Evolutionary conservation across 176 grass and related monocot species (phyloP), one percentile per base, ranked within the genome.

Genomic region (Ensete ventricosum): DNA sequence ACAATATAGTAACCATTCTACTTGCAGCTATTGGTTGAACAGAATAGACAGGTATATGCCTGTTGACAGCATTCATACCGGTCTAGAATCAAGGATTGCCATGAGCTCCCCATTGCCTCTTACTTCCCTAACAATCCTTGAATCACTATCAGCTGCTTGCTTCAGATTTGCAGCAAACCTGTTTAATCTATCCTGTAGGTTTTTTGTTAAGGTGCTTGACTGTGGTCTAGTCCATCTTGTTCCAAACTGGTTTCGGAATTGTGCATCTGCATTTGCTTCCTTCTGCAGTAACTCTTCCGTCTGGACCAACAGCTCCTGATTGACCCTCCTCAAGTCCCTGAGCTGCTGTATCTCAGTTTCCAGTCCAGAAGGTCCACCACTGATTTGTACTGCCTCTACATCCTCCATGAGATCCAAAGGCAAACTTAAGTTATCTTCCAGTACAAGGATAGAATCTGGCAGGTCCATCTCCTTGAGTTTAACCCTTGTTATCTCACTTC

Each of bases 261-360:
- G 59, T 62, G 77, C 54, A 76, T 84, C 82, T 49, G 73, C 59
- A 60, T 11, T 75, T 65, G 72, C 82, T 80, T 84, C 82, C 52
- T 84, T 80, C 26, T 51, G 50, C 50, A 84, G 74, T 55, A 84
- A 72, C 60, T 84, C 82, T 73, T 80, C 82, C 4, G 55, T 75
- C 74, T 84, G 82, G 29, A 26, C 77, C 69, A 75, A 25, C 54
- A 84, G 60, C 64, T 84, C 76, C 72, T 75, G 69, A 84, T 80
- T 84, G 34, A 84, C 77, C 76, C 82, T 69, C 20, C 69, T 84
- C 65, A 84, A 84, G 79, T 84, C 82, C 63, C 68, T 84, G 11
- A 84, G 69, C 55, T 84, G 82, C 25, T 58, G 68, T 57, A 84
- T 58, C 69, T 84, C 82, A 71, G 67, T 20, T 79, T 84, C 62